These are phyloP conservation scores for Urochloa ruziziensis DNA, from an alignment of 176 grass and related monocot genomes.

Conservation along the genomic window DNA sequence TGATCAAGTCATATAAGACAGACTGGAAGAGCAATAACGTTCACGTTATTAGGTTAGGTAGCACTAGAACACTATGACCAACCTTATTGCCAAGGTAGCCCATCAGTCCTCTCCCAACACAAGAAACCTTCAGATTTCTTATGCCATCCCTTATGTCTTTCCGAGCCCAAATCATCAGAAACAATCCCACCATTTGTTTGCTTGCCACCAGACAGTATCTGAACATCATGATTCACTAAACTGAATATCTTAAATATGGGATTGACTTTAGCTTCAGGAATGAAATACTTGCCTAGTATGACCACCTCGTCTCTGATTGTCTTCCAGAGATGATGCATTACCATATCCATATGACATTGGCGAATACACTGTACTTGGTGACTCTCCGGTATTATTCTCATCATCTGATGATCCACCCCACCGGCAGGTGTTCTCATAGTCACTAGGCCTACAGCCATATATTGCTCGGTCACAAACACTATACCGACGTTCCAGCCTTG, in stretches of 20 bases:
- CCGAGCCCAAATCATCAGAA: constrained; percentile 89
- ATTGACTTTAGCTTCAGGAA: not conserved
- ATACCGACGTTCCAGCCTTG: constrained; percentile 81
- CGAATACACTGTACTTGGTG: constrained; percentile 78
- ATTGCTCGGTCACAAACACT: constrained; percentile 86
- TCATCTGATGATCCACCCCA: constrained; percentile 83
- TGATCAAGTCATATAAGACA: not conserved
- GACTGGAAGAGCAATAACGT: not conserved
- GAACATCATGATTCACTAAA: not conserved
- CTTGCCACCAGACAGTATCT: constrained; percentile 91
- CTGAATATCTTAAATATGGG: not conserved
- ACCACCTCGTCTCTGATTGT: constrained; percentile 50
- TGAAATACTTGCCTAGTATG: constrained; percentile 54
- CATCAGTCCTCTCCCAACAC: constrained; percentile 95
- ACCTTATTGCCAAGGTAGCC: constrained; percentile 99
- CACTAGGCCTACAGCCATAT: constrained; percentile 74
- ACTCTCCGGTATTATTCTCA: constrained; percentile 75
- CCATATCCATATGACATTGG: constrained; percentile 83
- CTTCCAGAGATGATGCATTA: constrained; percentile 57
- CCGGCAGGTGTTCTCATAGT: constrained; percentile 75
- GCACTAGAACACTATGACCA: constrained; percentile 14
- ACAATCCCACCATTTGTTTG: constrained; percentile 98
- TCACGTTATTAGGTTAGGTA: not conserved
- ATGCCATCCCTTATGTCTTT: constrained; percentile 79
- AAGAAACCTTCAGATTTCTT: constrained; percentile 96